Evolutionary conservation across 2,329 filamentous ascomycete species (phyloP).

Genomic region (Colletotrichum tabaci): DNA sequence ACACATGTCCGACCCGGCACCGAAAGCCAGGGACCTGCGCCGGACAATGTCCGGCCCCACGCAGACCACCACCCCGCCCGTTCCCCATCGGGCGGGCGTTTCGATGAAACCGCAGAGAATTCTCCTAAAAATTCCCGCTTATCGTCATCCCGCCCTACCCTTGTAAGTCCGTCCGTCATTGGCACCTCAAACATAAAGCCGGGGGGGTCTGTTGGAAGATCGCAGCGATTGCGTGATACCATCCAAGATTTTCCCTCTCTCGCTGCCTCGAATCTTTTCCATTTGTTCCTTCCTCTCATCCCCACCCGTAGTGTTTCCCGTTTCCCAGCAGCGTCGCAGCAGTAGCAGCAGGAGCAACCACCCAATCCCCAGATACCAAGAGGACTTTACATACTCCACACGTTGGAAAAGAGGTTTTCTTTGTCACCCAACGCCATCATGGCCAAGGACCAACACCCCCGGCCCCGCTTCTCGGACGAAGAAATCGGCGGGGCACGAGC

Average conservation of each 20-base stretch:
- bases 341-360: background rate
- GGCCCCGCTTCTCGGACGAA: conserved; percentile 33
- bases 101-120: conserved; percentile 16
- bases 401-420: background rate
- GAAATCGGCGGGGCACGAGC: conserved; percentile 27
- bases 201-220: background rate
- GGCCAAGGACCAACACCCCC: background rate
- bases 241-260: background rate
- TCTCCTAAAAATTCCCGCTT: conserved; percentile 5
- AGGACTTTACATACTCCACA: background rate
- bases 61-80: conserved; percentile 2
- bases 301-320: conserved; percentile 8
- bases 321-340: background rate
- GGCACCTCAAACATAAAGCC: conserved; percentile 1
- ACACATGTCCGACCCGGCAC: conserved; percentile 26
- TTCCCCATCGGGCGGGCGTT: conserved; percentile 17
- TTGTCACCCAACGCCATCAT: conserved; percentile 2
- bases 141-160: conserved; percentile 28
- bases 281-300: background rate
- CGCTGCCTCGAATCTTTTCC: conserved; percentile 3
- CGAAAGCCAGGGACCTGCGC: background rate
- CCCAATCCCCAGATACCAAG: conserved; percentile 3
- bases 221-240: conserved; percentile 21
- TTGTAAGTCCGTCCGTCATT: background rate
- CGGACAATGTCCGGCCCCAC: conserved; percentile 26